Evolutionary conservation across 106 monocot genomes (phyloP).

Genomic region (Gastrodia elata): DNA sequence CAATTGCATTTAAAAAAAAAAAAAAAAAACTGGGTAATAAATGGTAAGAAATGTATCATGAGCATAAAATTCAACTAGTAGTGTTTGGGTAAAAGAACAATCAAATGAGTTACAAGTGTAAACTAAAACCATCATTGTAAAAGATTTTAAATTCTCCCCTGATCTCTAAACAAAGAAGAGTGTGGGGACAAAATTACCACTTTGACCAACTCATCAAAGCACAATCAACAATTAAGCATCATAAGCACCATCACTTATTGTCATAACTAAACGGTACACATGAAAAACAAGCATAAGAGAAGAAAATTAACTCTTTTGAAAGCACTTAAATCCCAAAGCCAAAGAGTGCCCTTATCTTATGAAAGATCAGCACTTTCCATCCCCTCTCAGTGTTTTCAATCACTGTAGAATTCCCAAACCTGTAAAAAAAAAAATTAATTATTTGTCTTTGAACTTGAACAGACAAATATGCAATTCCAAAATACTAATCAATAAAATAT

Average conservation of each 20-base stretch:
- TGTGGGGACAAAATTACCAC: slow-evolving; percentile 1
- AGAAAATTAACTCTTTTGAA: not conserved
- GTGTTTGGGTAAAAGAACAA: not conserved
- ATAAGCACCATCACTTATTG: not conserved
- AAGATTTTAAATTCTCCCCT: not conserved
- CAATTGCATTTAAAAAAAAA: no score
- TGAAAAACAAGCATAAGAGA: not conserved
- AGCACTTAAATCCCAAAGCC: slow-evolving; percentile 84
- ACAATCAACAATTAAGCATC: not conserved
- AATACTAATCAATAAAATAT: not conserved
- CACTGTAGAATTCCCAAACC: slow-evolving; percentile 91
- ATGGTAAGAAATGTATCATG: not conserved
- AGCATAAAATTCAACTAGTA: not conserved
- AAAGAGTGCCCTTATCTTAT: slow-evolving; percentile 86
- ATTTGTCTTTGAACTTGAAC: not conserved
- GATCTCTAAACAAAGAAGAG: not conserved
- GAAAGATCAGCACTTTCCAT: slow-evolving; percentile 93
- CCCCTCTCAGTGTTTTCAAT: slow-evolving; percentile 96
- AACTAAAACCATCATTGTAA: not conserved
- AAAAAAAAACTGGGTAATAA: not conserved
- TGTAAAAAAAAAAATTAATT: slow-evolving; percentile 13
- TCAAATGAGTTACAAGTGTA: not conserved
- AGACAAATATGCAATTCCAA: not conserved
- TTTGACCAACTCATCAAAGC: not conserved
- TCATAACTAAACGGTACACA: not conserved